Base-by-base conservation (phyloP, 805 yeast species). In the Starmerella asiatica region DNA sequence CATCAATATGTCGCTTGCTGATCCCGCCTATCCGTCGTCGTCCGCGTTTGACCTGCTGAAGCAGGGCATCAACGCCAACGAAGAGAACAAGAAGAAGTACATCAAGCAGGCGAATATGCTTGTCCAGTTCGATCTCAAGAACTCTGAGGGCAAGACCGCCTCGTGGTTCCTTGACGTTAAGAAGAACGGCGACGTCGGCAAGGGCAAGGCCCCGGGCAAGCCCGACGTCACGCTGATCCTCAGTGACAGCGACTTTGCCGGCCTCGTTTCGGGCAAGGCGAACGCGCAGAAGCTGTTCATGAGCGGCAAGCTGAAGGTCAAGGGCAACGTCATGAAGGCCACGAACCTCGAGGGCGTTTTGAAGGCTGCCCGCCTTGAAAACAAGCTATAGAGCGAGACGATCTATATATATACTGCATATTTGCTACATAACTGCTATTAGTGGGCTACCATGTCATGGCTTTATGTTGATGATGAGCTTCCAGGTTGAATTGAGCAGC, bases 241-340 rank as follows among this genome's bases (percentile, higher is more conserved):
- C 50, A 64, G 63, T 44, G 94, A 82, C 54, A 69, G 70, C 41
- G 80, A 79, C 58, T 75, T 83, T 52, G 76, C 69, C 51, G 74
- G 70, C 57, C 70, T 83, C 50, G 79, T 79, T 39, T 63, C 67
- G 45, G 93, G 93, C 46, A 79, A 81, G 68, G 75, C 84, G 48
- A 78, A 77, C 59, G 83, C 93, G 34, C 93, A 83, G 62, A 77
- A 75, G 64, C 70, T 83, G 55, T 83, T 81, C 61, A 73, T 83
- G 79, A 64, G 71, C 52, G 94, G 94, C 31, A 79, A 78, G 61
- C 71, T 83, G 60, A 82, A 81, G 69, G 76, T 83, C 48, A 80
- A 77, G 68, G 94, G 94, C 49, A 81, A 84, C 65, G 78, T 83
- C 64, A 79, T 79, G 86, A 83, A 83, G 69, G 93, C 93, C 39